Conservation (phyloP, 306 rosid genomes). For the Fragaria nilgerrensis region DNA sequence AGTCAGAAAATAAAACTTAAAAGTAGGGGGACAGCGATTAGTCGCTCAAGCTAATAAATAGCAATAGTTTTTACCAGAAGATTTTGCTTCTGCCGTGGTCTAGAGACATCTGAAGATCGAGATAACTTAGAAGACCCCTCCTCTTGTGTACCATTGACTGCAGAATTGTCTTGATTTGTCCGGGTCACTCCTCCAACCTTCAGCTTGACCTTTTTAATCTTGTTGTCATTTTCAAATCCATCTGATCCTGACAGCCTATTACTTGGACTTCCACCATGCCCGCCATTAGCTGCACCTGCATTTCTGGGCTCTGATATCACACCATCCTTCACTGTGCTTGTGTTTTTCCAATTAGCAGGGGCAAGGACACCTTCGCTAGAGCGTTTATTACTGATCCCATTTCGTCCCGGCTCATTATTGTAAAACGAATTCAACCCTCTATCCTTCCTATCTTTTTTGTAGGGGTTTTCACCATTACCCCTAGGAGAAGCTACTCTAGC, state of each 20-base stretch:
- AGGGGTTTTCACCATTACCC: conserved; percentile 44
- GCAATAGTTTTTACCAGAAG: conserved; percentile 48
- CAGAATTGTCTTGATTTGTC: conserved; percentile 72
- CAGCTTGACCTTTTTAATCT: conserved; percentile 84
- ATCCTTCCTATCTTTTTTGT: conserved; percentile 42
- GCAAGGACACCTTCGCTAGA: conserved; percentile 89
- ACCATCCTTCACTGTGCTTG: conserved; percentile 44
- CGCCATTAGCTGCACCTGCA: conserved; percentile 47
- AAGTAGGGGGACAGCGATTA: background rate
- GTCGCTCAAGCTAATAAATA: conserved; percentile 12
- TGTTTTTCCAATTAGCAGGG: conserved; percentile 84
- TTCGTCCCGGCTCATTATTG: conserved; percentile 47
- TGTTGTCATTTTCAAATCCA: conserved; percentile 61
- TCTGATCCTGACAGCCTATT: conserved; percentile 57
- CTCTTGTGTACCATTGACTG: conserved; percentile 58
- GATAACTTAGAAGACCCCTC: conserved; percentile 46
- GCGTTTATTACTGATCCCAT: conserved; percentile 50
- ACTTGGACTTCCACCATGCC: conserved; percentile 48
- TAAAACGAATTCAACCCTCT: conserved; percentile 50
- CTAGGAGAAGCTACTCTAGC: conserved; percentile 40
- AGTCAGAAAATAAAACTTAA: background rate
- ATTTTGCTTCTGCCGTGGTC: conserved; percentile 50
- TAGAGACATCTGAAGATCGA: conserved; percentile 46
- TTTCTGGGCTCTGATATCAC: conserved; percentile 43
- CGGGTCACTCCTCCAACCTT: conserved; percentile 77